phyloP scores from a whole-genome alignment of 129 eudicot genomes.

The Arctium lappa region DNA sequence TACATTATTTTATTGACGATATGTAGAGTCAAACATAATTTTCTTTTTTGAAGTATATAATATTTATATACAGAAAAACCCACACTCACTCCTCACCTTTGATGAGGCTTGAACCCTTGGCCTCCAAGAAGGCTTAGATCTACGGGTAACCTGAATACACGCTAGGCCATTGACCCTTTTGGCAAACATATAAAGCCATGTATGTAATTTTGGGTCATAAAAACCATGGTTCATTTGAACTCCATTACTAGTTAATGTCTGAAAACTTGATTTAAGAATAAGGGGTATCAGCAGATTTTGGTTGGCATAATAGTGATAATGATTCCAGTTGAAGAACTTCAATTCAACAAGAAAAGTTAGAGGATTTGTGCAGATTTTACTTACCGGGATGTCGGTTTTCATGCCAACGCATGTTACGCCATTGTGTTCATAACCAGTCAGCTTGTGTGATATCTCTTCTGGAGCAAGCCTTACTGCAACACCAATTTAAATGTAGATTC shows the following conservation, averaged over 20 bases:
- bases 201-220: not conserved
- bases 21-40: too few species aligned
- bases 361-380: not conserved
- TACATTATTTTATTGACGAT: too few species aligned
- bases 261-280: not conserved
- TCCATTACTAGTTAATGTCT: not conserved
- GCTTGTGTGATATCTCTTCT: constrained; percentile 65
- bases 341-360: not conserved
- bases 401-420: constrained; percentile 95
- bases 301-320: not conserved
- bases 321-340: not conserved
- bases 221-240: not conserved
- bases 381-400: constrained; percentile 98
- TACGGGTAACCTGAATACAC: too few species aligned
- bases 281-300: not conserved
- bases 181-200: too few species aligned
- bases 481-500: constrained; percentile 7
- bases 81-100: too few species aligned
- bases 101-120: too few species aligned
- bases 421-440: constrained; percentile 91
- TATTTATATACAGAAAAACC: too few species aligned
- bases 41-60: too few species aligned
- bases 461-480: constrained; percentile 98
- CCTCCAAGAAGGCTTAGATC: too few species aligned
- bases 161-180: too few species aligned